These are phyloP conservation scores for Naganishia onofrii DNA, from an alignment of 768 basidiomycete genomes.

Conservation along the genomic window DNA sequence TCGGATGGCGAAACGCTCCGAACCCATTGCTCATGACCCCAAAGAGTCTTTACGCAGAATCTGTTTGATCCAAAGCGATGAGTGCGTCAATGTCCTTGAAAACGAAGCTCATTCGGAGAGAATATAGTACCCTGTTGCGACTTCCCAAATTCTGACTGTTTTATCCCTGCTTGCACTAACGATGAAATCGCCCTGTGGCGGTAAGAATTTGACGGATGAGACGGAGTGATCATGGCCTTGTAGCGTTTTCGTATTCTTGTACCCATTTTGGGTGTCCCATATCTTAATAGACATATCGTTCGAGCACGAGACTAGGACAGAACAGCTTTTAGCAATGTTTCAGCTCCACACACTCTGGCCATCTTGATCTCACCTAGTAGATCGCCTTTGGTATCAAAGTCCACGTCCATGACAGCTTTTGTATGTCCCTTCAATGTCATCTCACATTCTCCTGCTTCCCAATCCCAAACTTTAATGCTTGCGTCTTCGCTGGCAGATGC, in stretches of 20 bases:
- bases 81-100: slow-evolving; percentile 1
- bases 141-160: slow-evolving; percentile 81
- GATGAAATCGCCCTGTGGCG: slow-evolving; percentile 77
- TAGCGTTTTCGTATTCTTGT: slow-evolving; percentile 81
- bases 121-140: slow-evolving; percentile 72
- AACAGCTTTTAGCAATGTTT: background rate
- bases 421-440: slow-evolving; percentile 89
- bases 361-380: slow-evolving; percentile 62
- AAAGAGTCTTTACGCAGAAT: slow-evolving; percentile 71
- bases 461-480: slow-evolving; percentile 91
- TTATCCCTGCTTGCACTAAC: slow-evolving; percentile 84
- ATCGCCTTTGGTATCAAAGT: slow-evolving; percentile 82
- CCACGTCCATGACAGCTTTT: slow-evolving; percentile 78
- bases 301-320: slow-evolving; percentile 64
- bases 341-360: background rate
- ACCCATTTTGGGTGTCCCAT: slow-evolving; percentile 86
- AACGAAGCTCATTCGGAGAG: slow-evolving; percentile 16
- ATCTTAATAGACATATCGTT: slow-evolving; percentile 87
- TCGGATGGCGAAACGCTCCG: slow-evolving; percentile 58
- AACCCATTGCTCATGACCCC: slow-evolving; percentile 82
- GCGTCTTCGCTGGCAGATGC: slow-evolving; percentile 85
- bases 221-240: slow-evolving; percentile 89
- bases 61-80: slow-evolving; percentile 50
- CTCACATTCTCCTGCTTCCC: slow-evolving; percentile 92
- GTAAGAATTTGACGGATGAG: slow-evolving; percentile 71